A percentile compares a stretch with the other conserved stretches of the same genome.
Conservation (phyloP, 1,139 yeast genomes). For the Saccharomycopsis phalli region DNA sequence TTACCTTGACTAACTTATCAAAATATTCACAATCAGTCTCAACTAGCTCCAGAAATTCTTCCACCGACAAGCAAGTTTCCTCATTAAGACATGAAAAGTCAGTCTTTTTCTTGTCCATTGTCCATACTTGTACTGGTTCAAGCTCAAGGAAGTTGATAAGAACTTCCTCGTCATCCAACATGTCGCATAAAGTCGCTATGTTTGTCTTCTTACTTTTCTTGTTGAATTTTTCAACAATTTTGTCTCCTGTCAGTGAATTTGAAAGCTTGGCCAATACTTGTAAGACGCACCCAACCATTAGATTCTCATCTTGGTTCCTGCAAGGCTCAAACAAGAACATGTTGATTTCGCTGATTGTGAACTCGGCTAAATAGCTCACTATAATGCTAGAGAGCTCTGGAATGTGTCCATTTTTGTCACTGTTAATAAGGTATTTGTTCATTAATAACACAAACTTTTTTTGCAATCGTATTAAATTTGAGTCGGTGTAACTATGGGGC, state of each 20-base stretch:
- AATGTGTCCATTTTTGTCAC: not conserved
- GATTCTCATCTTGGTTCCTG: not conserved
- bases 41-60: not conserved
- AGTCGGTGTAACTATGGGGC: not conserved
- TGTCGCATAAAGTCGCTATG: not conserved
- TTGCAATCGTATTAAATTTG: slow-evolving; percentile 7
- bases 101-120: not conserved
- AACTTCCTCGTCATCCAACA: not conserved
- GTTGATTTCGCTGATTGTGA: slow-evolving; percentile 4
- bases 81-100: not conserved
- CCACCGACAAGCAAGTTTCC: too few species aligned
- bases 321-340: slow-evolving; percentile 2
- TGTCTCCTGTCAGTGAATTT: too few species aligned
- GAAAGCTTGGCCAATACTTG: too few species aligned
- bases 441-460: slow-evolving; percentile 1
- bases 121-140: slow-evolving; percentile 7
- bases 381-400: not conserved
- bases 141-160: slow-evolving; percentile 1
- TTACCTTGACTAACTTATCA: slow-evolving; percentile 5
- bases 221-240: too few species aligned
- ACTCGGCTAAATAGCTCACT: not conserved
- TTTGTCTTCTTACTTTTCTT: too few species aligned
- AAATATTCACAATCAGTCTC: not conserved
- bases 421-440: not conserved
- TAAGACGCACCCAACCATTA: too few species aligned